Evolutionary conservation across 176 grass and related monocot species (phyloP), one percentile per base, ranked within the genome.

Genomic region (Secale cereale): DNA sequence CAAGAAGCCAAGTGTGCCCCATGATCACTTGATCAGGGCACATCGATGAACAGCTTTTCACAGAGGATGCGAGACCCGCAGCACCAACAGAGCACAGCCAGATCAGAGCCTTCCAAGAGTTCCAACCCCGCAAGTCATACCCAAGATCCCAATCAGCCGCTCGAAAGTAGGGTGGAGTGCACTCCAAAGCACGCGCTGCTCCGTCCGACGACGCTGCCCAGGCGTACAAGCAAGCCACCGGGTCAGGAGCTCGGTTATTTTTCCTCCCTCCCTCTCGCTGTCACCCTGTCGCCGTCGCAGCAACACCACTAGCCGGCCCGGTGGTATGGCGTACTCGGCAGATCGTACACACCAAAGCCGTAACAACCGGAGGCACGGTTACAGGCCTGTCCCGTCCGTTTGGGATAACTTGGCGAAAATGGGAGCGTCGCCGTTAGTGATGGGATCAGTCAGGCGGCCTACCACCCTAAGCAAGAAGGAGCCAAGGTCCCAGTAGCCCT

Each of bases 141-240:
- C 78, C 30, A 10, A 46, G 28, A 46, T n/a, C 85, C n/a, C 85
- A 81, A 75, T 81, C 30, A 29, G 15, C n/a, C 17, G 3, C n/a
- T 11, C 40, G 23, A 78, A 33, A 69, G 64, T 61, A 32, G 71
- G 59, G 86, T 88, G 73, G 72, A 88, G 80, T 91, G 85, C 81
- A 87, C 85, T 84, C 81, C 81, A 87, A 29, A 87, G 16, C 76
- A 54, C 88, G 62, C 70, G 7, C 28, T 74, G 7, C 43, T 50
- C 40, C 4, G 37, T 12, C 14, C 59, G 79, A 78, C 65, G 88
- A 78, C 43, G 65, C 76, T 74, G 84, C 12, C 76, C 75, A 80
- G 22, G 89, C 89, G 89, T 91, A 80, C 81, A 91, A 89, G 88
- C 70, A 79, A 91, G 68, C 48, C 54, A 80, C 43, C 43, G 59